phyloP scores from a whole-genome alignment of 768 basidiomycete species.

The Phanerodontia chrysosporium region DNA sequence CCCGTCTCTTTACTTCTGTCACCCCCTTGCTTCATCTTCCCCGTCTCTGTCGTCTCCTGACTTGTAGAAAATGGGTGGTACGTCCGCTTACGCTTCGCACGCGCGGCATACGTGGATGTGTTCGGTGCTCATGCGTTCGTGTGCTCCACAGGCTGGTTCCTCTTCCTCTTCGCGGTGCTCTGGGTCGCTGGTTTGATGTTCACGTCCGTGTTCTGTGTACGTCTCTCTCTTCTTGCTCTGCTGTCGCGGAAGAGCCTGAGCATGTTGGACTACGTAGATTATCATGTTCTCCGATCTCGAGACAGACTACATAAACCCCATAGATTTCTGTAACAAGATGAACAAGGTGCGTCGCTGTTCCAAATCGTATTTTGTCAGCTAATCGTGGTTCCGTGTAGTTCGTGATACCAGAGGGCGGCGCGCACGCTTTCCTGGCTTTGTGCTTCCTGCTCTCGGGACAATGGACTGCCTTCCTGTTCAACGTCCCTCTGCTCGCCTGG shows the following conservation, averaged over 20 bases:
- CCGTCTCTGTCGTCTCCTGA: background rate
- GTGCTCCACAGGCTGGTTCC: conserved; percentile 69
- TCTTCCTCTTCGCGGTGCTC: conserved; percentile 91
- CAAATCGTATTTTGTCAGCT: too few relatives aligned
- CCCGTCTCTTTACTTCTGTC: background rate
- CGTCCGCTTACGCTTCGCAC: background rate
- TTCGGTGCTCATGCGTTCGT: background rate
- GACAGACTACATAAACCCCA: conserved; percentile 99
- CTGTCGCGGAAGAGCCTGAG: background rate
- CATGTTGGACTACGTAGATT: conserved; percentile 51
- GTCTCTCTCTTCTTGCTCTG: conserved; percentile 32
- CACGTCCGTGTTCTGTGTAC: conserved; percentile 98
- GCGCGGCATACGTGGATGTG: background rate
- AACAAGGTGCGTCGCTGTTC: conserved; percentile 68
- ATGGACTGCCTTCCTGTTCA: conserved; percentile 90
- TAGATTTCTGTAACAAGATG: conserved; percentile 99
- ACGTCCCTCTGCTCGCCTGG: conserved; percentile 81
- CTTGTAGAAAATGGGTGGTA: conserved; percentile 4
- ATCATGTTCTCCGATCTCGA: conserved; percentile 99
- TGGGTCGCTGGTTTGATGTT: conserved; percentile 93
- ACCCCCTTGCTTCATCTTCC: background rate
- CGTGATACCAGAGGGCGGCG: conserved; percentile 92
- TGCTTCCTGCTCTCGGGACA: conserved; percentile 94
- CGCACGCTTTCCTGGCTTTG: conserved; percentile 85
- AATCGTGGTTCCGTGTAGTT: conserved; percentile 53